Conservation (phyloP, 352 stramenopile genomes). For the Peronospora destructor region DNA sequence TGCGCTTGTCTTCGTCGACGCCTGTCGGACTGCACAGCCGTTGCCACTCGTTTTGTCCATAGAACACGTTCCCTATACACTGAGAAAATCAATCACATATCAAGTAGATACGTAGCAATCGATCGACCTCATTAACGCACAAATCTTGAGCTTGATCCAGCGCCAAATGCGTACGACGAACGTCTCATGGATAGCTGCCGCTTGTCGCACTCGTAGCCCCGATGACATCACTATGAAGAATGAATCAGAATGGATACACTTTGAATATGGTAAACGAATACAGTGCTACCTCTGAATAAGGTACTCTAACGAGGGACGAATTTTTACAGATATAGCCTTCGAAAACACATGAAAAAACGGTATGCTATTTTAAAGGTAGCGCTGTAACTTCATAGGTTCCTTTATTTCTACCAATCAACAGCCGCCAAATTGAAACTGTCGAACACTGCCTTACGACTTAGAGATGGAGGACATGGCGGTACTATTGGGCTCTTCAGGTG, state of each 20-base stretch:
- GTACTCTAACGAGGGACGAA: no score
- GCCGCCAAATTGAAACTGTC: slow-evolving; percentile 12
- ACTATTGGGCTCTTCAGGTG: slow-evolving; percentile 56
- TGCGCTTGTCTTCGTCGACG: slow-evolving; percentile 48
- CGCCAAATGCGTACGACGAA: slow-evolving; percentile 56
- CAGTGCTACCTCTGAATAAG: not conserved
- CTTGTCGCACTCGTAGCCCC: slow-evolving; percentile 45
- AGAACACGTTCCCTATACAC: slow-evolving; percentile 44
- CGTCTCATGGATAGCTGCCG: slow-evolving; percentile 48
- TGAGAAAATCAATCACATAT: slow-evolving; percentile 30
- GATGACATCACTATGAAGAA: slow-evolving; percentile 34
- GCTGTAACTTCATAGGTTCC: no score
- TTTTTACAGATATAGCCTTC: no score
- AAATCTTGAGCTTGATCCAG: slow-evolving; percentile 60
- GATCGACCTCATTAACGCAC: slow-evolving; percentile 9
- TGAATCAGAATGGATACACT: slow-evolving; percentile 1
- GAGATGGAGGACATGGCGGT: slow-evolving; percentile 48
- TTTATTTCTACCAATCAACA: slow-evolving; percentile 3
- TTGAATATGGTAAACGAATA: not conserved
- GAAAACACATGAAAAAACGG: no score
- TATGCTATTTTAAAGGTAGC: no score
- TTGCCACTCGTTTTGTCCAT: slow-evolving; percentile 70
- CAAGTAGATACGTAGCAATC: not conserved
- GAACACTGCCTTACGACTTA: slow-evolving; percentile 4
- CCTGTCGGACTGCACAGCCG: slow-evolving; percentile 42